Conservation (phyloP, 2,329 filamentous ascomycete species). For the Verticillium nonalfalfae region DNA sequence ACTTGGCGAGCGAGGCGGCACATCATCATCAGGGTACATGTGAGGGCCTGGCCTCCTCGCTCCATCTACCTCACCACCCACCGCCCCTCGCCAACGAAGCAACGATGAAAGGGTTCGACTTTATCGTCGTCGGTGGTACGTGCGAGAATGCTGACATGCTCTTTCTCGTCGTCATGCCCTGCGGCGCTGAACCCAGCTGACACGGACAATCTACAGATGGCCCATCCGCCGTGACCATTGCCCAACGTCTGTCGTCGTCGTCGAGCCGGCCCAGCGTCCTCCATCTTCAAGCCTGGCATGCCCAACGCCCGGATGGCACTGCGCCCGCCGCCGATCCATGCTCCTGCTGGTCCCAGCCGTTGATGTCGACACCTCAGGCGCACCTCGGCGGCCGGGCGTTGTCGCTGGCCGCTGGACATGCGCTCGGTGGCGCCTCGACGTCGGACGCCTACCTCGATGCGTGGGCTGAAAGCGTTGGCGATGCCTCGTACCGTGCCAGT, state of each 20-base stretch:
- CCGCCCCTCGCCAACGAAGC: neutral
- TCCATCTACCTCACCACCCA: neutral
- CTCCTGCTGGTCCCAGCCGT: neutral
- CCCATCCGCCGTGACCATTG: neutral
- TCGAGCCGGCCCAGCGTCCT: neutral
- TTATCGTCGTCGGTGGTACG: neutral
- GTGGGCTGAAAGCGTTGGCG: neutral
- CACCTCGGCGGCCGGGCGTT: neutral
- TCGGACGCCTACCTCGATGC: neutral
- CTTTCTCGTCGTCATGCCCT: neutral
- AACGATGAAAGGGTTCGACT: neutral
- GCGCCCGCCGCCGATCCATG: neutral
- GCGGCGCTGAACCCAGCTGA: neutral
- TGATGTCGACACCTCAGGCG: neutral
- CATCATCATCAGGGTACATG: no score
- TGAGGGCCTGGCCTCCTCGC: no score
- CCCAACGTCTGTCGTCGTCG: neutral
- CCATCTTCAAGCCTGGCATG: neutral
- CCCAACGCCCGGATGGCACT: neutral
- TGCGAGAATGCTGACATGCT: neutral
- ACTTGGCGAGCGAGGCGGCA: no score
- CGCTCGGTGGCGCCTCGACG: neutral
- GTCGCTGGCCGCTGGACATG: neutral
- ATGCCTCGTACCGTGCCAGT: neutral
- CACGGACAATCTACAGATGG: neutral